These are phyloP conservation scores for Kazachstania viticola DNA, from an alignment of 805 yeast species.

Conservation along the genomic window DNA sequence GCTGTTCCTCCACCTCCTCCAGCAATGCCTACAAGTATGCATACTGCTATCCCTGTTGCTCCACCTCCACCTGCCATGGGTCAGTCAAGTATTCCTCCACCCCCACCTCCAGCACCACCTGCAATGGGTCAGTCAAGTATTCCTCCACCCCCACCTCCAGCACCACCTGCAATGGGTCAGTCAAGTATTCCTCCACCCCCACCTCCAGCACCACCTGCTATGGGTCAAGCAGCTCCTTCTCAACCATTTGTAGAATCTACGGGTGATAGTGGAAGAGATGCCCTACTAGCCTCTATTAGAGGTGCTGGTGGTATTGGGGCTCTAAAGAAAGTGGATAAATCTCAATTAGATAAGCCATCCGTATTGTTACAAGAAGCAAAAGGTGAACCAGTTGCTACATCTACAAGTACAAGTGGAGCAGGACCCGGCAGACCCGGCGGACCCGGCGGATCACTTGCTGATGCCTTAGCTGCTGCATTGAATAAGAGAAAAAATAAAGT, in stretches of 20 bases:
- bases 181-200: constrained; percentile 12
- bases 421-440: no score
- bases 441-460: constrained; percentile 66
- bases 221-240: constrained; percentile 3
- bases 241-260: constrained; percentile 18
- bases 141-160: constrained; percentile 18
- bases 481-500: constrained; percentile 75
- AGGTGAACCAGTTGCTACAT: constrained; percentile 39
- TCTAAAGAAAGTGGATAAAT: constrained; percentile 69
- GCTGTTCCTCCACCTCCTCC: constrained; percentile 6
- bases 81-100: constrained; percentile 3
- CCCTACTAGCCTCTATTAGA: constrained; percentile 76
- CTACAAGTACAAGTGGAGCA: constrained; percentile 1
- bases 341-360: constrained; percentile 71
- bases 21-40: constrained; percentile 4
- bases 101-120: constrained; percentile 6
- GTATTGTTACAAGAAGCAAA: constrained; percentile 58
- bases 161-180: constrained; percentile 6
- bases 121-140: constrained; percentile 10
- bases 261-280: constrained; percentile 59
- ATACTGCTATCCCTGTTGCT: not conserved
- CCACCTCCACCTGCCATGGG: constrained; percentile 7
- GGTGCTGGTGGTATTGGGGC: constrained; percentile 63
- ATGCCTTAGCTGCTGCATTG: constrained; percentile 80
- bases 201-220: constrained; percentile 12